These are phyloP conservation scores for Xylaria arbuscula DNA, from an alignment of 2,329 filamentous ascomycete species.

Conservation along the genomic window DNA sequence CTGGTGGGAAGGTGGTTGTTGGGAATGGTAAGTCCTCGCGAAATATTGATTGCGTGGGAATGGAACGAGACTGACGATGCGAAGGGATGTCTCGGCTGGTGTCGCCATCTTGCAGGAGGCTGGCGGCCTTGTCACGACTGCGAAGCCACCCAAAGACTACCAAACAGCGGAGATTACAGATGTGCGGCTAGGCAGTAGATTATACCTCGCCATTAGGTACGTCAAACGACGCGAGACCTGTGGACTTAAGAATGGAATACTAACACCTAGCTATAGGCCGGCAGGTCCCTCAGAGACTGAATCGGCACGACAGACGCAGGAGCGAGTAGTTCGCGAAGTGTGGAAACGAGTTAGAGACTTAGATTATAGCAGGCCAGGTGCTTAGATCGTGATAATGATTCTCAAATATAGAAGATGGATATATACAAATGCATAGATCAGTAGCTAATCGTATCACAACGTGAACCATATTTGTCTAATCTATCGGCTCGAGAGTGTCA, in stretches of 20 bases:
- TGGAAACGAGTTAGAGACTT: constrained; percentile 75
- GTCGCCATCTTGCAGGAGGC: constrained; percentile 79
- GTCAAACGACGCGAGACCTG: neutral
- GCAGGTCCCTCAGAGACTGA: constrained; percentile 71
- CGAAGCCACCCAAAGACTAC: constrained; percentile 72
- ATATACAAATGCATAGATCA: constrained; percentile 20
- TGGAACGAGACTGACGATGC: constrained; percentile 4
- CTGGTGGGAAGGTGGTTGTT: constrained; percentile 85
- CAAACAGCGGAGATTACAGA: constrained; percentile 67
- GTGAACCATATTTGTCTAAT: neutral
- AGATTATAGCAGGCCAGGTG: constrained; percentile 74
- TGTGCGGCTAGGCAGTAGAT: constrained; percentile 71
- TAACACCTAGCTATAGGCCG: constrained; percentile 52
- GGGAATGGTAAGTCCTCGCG: constrained; percentile 72
- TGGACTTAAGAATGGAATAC: neutral
- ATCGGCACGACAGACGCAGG: constrained; percentile 73
- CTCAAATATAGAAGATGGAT: constrained; percentile 2
- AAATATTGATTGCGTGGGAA: neutral
- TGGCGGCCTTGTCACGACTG: constrained; percentile 78
- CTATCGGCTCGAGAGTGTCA: neutral
- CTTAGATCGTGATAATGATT: constrained; percentile 17
- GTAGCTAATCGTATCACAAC: neutral
- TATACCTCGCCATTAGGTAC: constrained; percentile 75
- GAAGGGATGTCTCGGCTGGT: constrained; percentile 78
- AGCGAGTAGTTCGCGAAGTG: constrained; percentile 76